Evolutionary conservation across 768 basidiomycete genomes (phyloP), one percentile per base, ranked within the genome.

Genomic region (Phallus indusiatus): DNA sequence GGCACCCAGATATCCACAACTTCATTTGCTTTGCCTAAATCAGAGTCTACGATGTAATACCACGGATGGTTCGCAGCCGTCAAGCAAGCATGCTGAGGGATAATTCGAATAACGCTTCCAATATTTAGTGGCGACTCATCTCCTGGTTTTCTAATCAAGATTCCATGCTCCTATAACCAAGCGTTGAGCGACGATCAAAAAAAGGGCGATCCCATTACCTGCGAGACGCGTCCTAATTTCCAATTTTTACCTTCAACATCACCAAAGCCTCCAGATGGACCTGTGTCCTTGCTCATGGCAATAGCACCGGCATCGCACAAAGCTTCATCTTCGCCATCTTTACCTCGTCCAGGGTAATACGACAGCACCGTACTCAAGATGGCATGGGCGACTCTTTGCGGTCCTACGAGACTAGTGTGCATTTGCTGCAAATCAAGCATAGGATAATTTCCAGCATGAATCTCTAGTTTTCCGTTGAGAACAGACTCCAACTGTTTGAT

Each of bases 51-150:
- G 18, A 93, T 74, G 67, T 92, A 92, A 68, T 85, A 90, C 89
- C 88, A 92, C 0, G 86, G 83, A 65, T 88, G 81, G 1, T 80
- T 83, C 18, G 92, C 89, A 18, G 88, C 79, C 50, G 84, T 90
- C 64, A 93, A 68, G 67, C 91, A 94, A 8, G 90, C 91, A 69
- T 94, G 88, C 69, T 94, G 90, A 11, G 89, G 88, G 42, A 91
- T 74, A 56, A 94, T 85, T 64, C 86, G 79, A 33, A 93, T 74
- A 54, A 77, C 71, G 9, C 82, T 79, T 7, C 86, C 90, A 10
- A 87, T 65, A 46, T 69, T 68, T 46, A 24, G 21, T 52, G 49
- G n/a, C 21, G 53, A 62, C 22, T 63, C 69, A 16, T 59, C 68
- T 42, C 62, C 62, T 6, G 62, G 59, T 42, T 57, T 69, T 52